Base-by-base conservation (phyloP, 2,329 filamentous ascomycete genomes). In the Didymella keratinophila region DNA sequence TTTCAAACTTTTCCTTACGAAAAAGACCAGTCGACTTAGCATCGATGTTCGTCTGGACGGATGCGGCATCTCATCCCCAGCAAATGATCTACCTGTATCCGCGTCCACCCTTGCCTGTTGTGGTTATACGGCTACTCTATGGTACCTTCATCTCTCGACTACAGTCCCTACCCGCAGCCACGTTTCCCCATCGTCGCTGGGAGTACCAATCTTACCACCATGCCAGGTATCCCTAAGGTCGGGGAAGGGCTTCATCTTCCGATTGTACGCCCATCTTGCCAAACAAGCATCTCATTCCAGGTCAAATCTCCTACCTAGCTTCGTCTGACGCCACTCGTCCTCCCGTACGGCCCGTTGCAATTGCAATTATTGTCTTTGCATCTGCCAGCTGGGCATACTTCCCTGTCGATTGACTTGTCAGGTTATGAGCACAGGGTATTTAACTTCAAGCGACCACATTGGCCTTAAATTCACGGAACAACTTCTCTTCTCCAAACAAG, bases 261-360 rank as follows among this genome's bases (percentile, higher is more conserved):
- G 60, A 48, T 63, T 57, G 65, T 73, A 50, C 63, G 49, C 64
- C 62, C 58, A 60, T 50, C 48, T 52, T 52, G 52, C 62, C 61
- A 58, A 65, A 64, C 52, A 62, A 67, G 55, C 49, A 64, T 58
- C 49, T 62, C 68, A 71, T 71, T 73, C 68, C 69, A 69, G 63
- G 52, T 56, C 44, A 61, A 57, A 60, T 63, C 58, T 65, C 63
- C 54, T 67, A 68, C 58, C 61, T 65, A 61, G 60, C 47, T 63
- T 53, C 66, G 60, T 68, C 61, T 62, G 58, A 68, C 63, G 58
- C 60, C 64, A 69, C 63, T 72, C 73, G 72, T 69, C 69, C 67
- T 68, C 66, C 72, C 74, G 72, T 58, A 56, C 73, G 72, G 72
- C 60, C 72, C 72, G 74, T 70, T 70, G 70, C 67, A 62, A 71